These are phyloP conservation scores for Hypsizygus marmoreus DNA, from an alignment of 768 basidiomycete genomes.

Conservation along the genomic window DNA sequence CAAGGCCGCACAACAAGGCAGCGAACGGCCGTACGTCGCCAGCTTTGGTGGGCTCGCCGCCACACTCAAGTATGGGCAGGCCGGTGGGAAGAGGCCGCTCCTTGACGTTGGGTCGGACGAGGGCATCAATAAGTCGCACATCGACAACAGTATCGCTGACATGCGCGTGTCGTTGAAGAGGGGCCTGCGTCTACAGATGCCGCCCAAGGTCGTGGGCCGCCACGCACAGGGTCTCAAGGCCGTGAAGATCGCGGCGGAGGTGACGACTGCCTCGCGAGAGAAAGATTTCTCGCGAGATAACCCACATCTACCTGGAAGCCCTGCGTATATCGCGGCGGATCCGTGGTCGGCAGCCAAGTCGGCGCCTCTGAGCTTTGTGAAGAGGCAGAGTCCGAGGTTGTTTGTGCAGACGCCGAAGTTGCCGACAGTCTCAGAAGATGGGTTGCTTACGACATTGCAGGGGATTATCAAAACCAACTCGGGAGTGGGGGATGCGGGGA, in stretches of 20 bases:
- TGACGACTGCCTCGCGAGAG: slow-evolving; percentile 24
- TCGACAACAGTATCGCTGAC: slow-evolving; percentile 24
- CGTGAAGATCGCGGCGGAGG: slow-evolving; percentile 31
- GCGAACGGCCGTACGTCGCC: slow-evolving; percentile 26
- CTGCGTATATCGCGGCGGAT: slow-evolving; percentile 39
- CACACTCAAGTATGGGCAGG: slow-evolving; percentile 17
- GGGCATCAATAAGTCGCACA: slow-evolving; percentile 25
- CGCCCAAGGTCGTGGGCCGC: slow-evolving; percentile 49
- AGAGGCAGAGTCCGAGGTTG: too few species aligned
- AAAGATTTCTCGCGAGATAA: slow-evolving; percentile 39
- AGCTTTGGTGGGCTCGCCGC: slow-evolving; percentile 49
- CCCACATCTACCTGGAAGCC: slow-evolving; percentile 50
- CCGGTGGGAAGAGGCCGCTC: slow-evolving; percentile 20
- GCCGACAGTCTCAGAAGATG: too few species aligned
- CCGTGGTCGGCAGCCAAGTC: neutral
- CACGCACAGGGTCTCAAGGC: slow-evolving; percentile 39
- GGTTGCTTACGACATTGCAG: too few species aligned
- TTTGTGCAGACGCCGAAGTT: too few species aligned
- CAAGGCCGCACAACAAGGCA: neutral
- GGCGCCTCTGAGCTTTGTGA: neutral
- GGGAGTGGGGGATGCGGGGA: too few species aligned
- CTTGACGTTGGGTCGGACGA: slow-evolving; percentile 29
- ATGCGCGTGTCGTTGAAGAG: slow-evolving; percentile 30
- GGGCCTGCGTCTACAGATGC: slow-evolving; percentile 22
- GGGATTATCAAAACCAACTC: too few species aligned